Conservation (phyloP, 176 grass and related monocot species). For the Sorghum bicolor region DNA sequence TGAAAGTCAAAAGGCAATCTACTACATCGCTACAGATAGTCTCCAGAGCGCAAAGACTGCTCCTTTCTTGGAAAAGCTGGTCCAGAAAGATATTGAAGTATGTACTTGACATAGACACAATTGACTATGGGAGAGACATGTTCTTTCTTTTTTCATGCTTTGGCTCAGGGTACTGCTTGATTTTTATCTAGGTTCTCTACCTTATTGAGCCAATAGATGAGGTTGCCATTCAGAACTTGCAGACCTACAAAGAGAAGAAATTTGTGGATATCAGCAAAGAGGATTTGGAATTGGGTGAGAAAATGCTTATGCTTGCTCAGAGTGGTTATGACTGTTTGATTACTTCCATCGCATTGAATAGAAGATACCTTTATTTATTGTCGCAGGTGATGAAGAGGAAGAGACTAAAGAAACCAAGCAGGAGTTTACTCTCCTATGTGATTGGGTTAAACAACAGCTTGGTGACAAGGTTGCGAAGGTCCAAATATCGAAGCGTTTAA, state of each 20-base stretch:
- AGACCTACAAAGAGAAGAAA: conserved; percentile 93
- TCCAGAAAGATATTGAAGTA: conserved; percentile 83
- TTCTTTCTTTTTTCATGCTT: neutral
- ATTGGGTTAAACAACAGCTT: conserved; percentile 71
- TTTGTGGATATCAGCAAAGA: conserved; percentile 95
- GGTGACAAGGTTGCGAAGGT: conserved; percentile 96
- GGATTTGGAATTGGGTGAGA: conserved; percentile 78
- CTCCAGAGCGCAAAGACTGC: conserved; percentile 78
- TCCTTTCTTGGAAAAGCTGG: conserved; percentile 78
- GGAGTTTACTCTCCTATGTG: conserved; percentile 70
- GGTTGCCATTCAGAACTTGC: conserved; percentile 88
- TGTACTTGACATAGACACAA: neutral
- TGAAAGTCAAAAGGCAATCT: conserved; percentile 77
- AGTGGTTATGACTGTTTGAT: neutral
- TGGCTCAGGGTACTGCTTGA: neutral
- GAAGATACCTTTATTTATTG: neutral
- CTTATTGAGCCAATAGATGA: conserved; percentile 88
- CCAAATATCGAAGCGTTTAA: conserved; percentile 82
- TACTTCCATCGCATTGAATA: neutral
- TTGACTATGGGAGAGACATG: neutral
- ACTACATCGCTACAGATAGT: conserved; percentile 82
- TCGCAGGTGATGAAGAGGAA: conserved; percentile 62
- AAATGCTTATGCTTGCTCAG: conserved; percentile 9
- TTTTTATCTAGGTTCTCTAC: conserved; percentile 58
- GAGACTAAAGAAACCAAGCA: conserved; percentile 66